Percentiles rank a stretch among this genome's conserved stretches.
Evolutionary conservation across 2,329 filamentous ascomycete species (phyloP).

Genomic region (Fusarium circinatum): DNA sequence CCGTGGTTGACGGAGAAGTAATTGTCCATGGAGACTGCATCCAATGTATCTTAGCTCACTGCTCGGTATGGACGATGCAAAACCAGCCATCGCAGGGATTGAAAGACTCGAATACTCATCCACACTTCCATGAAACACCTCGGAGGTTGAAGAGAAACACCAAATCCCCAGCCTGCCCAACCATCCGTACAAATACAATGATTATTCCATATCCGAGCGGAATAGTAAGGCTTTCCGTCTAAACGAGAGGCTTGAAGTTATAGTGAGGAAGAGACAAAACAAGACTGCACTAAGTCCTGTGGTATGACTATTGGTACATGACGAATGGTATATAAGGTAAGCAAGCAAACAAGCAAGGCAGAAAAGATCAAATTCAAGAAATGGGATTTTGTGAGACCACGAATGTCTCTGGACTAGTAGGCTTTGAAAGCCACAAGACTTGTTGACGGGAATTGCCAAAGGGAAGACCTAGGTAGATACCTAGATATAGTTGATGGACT

Average conservation of each 20-base stretch:
- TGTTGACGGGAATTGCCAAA: slow-evolving; percentile 6
- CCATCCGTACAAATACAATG: slow-evolving; percentile 22
- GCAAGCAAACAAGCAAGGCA: background rate
- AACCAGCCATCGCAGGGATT: background rate
- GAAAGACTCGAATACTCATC: background rate
- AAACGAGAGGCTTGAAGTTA: slow-evolving; percentile 13
- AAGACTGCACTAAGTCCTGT: slow-evolving; percentile 16
- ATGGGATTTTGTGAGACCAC: background rate
- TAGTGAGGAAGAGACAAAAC: slow-evolving; percentile 3
- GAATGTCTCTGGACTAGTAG: background rate
- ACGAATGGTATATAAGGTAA: slow-evolving; percentile 38
- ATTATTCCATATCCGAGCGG: slow-evolving; percentile 20
- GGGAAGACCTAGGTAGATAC: slow-evolving; percentile 4
- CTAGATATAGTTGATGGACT: background rate
- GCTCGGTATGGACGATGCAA: background rate
- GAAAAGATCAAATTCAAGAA: background rate
- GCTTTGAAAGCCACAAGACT: background rate
- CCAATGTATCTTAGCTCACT: slow-evolving; percentile 13
- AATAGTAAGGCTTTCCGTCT: slow-evolving; percentile 9
- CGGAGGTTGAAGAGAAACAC: slow-evolving; percentile 11
- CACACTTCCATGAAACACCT: slow-evolving; percentile 4
- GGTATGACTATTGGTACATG: slow-evolving; percentile 36
- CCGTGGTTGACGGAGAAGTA: background rate
- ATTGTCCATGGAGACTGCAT: background rate
- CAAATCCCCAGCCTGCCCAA: slow-evolving; percentile 1